A percentile compares a stretch with the other conserved stretches of the same genome.
These are phyloP conservation scores for Oryza brachyantha DNA, from an alignment of 176 grass and related monocot species.

Conservation along the genomic window DNA sequence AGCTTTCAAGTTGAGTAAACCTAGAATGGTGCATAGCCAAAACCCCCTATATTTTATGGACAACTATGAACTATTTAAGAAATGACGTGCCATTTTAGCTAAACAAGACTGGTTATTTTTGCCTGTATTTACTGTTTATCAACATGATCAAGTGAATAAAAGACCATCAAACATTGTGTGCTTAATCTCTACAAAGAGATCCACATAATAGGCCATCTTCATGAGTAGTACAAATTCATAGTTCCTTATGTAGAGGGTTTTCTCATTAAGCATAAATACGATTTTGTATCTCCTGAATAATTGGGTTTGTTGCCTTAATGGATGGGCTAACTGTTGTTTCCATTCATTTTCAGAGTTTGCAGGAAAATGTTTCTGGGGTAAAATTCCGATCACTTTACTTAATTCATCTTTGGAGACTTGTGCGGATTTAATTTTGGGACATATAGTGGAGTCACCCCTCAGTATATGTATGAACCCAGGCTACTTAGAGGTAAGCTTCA, in stretches of 20 bases:
- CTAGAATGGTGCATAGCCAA: too few relatives aligned
- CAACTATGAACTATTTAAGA: neutral
- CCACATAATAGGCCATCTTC: neutral
- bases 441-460: slow-evolving; percentile 49
- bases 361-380: slow-evolving; percentile 85
- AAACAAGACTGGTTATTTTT: neutral
- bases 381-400: slow-evolving; percentile 70
- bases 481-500: slow-evolving; percentile 57
- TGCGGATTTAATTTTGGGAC: slow-evolving; percentile 62
- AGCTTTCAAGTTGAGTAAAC: too few relatives aligned
- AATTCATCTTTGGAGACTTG: slow-evolving; percentile 65
- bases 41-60: neutral
- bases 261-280: neutral
- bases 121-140: neutral
- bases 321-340: slow-evolving; percentile 32
- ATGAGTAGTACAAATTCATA: neutral
- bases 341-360: slow-evolving; percentile 56
- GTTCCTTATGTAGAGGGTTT: neutral
- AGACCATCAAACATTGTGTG: neutral
- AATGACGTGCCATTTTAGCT: neutral
- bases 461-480: slow-evolving; percentile 62
- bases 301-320: slow-evolving; percentile 8
- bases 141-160: neutral
- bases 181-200: neutral
- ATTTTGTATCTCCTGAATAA: slow-evolving; percentile 5